These are phyloP conservation scores for Apiotrichum domesticum DNA, from an alignment of 1,284 basidiomycete genomes.

Conservation along the genomic window DNA sequence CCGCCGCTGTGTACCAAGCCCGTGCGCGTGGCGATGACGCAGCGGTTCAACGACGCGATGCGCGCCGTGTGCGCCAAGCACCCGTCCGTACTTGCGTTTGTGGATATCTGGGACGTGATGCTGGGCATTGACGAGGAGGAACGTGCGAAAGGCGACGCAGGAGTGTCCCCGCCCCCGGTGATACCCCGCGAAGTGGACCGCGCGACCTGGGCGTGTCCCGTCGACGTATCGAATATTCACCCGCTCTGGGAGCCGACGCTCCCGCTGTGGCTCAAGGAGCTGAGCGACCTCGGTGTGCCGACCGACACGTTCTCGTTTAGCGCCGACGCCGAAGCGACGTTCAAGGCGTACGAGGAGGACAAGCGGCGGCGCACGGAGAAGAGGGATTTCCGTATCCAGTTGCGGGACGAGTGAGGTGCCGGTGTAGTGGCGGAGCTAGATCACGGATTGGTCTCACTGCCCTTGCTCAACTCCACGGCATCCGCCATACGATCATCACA, in stretches of 20 bases:
- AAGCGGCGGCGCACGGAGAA: constrained; percentile 24
- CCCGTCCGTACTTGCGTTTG: constrained; percentile 28
- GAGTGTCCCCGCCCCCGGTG: not conserved
- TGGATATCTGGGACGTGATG: constrained; percentile 36
- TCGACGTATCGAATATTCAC: constrained; percentile 41
- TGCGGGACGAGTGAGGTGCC: constrained; percentile 22
- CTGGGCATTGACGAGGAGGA: constrained; percentile 14
- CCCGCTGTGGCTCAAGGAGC: constrained; percentile 36
- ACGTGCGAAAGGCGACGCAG: not conserved
- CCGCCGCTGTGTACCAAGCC: constrained; percentile 38
- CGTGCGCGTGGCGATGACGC: constrained; percentile 34
- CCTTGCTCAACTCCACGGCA: too few relatives aligned
- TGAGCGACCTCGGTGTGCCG: constrained; percentile 26
- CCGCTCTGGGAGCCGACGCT: constrained; percentile 43
- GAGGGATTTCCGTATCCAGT: constrained; percentile 19
- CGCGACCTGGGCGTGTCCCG: constrained; percentile 34
- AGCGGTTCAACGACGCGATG: constrained; percentile 29
- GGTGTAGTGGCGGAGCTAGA: too few relatives aligned
- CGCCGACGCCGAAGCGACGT: constrained; percentile 38
- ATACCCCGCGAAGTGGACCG: constrained; percentile 26
- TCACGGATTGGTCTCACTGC: too few relatives aligned
- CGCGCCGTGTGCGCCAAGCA: constrained; percentile 27
- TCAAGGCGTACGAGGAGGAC: constrained; percentile 40
- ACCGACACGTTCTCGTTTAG: constrained; percentile 25
- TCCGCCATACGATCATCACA: too few relatives aligned